Evolutionary conservation across 1,284 basidiomycete genomes (phyloP), one percentile per base, ranked within the genome.

Genomic region (Ustilago sp.): DNA sequence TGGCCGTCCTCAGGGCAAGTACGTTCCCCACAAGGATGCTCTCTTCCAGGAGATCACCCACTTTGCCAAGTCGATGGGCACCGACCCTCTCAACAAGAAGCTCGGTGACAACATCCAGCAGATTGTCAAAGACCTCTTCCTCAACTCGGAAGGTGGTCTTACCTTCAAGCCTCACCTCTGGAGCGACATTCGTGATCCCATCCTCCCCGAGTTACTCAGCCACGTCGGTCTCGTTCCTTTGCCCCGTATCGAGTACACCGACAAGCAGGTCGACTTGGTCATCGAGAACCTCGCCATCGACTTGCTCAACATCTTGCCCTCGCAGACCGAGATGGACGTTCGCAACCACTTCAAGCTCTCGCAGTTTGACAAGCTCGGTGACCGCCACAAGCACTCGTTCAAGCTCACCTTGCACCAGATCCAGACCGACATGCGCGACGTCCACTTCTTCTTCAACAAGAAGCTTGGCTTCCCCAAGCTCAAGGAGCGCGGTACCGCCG

Each of bases 381-480:
- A 79, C 64, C 61, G 51, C 35, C 80, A 82, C 69, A 64, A 77
- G 63, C 81, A 83, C 74, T 69, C 71, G 52, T 77, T 83, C 76
- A 82, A 82, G 79, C 61, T 84, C 51, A 72, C 71, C 7, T 67
- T 84, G 85, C 88, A 89, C 34, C 95, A 98, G 87, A 93, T 98
- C 83, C 95, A 98, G 87, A 92, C 93, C n/a, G 94, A 96, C 83
- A 92, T 97, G 89, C 90, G 92, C 45, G 94, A 97, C 81, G 93
- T 97, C 23, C 91, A 92, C 13, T 96, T 97, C 86, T 94, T 92
- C 63, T 79, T 83, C 69, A 76, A 80, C 60, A 85, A 85, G 71
- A 79, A 88, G 54, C 84, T 88, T 0, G 93, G 93, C 5, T 90
- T 93, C 81, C 91, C 92, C 11, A 93, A 92, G 88, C 87, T 97